These are phyloP conservation scores for Sanghuangporus sanghuang DNA, from an alignment of 1,284 basidiomycete species.

Conservation along the genomic window DNA sequence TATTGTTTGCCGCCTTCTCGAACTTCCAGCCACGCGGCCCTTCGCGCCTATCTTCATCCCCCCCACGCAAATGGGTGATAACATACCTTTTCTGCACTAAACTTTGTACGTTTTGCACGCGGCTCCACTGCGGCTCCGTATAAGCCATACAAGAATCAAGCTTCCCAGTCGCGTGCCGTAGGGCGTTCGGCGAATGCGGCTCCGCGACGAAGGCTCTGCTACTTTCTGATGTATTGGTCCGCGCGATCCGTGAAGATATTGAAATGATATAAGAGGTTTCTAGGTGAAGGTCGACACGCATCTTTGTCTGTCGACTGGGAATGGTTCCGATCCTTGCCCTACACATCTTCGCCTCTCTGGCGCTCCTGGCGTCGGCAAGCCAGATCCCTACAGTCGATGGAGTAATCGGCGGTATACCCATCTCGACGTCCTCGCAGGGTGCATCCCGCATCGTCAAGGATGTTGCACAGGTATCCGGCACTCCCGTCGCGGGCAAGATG, in stretches of 20 bases:
- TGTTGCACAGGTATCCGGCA: slow-evolving; percentile 11
- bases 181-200: background rate
- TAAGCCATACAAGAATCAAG: background rate
- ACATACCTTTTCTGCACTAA: background rate
- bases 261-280: background rate
- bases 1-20: background rate
- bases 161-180: background rate
- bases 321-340: background rate
- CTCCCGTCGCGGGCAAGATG: slow-evolving; percentile 18
- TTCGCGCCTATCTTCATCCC: background rate
- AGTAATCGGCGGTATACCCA: slow-evolving; percentile 12
- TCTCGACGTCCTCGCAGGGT: background rate
- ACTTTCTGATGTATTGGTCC: background rate
- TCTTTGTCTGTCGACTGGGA: background rate
- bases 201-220: background rate
- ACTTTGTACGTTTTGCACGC: background rate
- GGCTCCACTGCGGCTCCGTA: background rate
- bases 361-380: slow-evolving; percentile 8
- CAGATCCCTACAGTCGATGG: slow-evolving; percentile 16
- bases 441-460: slow-evolving; percentile 1
- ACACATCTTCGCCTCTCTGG: background rate
- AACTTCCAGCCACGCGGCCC: background rate
- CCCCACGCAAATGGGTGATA: background rate
- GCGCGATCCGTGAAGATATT: background rate
- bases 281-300: background rate